Percentiles rank a stretch among this genome's conserved stretches.
These are phyloP conservation scores for Vairimorpha necatrix DNA, from an alignment of 371 early-diverging fungal genomes.

Conservation along the genomic window DNA sequence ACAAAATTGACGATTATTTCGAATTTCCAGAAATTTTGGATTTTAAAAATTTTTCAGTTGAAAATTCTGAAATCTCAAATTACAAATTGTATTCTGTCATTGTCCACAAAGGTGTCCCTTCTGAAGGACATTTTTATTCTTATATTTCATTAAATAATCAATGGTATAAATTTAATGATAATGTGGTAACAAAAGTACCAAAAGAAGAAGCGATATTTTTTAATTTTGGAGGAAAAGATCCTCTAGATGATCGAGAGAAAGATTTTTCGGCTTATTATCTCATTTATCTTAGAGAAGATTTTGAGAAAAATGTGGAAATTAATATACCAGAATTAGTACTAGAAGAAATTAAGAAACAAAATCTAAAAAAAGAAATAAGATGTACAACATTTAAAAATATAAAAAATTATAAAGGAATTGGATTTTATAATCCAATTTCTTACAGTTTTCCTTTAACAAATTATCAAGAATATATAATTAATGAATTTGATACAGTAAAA, in stretches of 20 bases:
- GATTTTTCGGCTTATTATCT: slow-evolving; percentile 61
- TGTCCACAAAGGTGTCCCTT: slow-evolving; percentile 87
- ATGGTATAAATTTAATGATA: slow-evolving; percentile 86
- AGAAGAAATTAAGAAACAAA: slow-evolving; percentile 3
- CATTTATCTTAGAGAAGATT: slow-evolving; percentile 54
- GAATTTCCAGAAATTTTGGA: slow-evolving; percentile 85
- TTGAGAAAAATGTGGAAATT: neutral
- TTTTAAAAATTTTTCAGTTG: slow-evolving; percentile 21
- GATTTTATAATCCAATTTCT: slow-evolving; percentile 19
- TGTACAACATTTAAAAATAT: slow-evolving; percentile 19
- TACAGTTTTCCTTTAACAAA: slow-evolving; percentile 27
- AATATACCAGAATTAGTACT: slow-evolving; percentile 1
- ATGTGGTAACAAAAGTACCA: slow-evolving; percentile 77
- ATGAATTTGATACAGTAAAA: slow-evolving; percentile 19
- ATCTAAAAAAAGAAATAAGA: slow-evolving; percentile 14
- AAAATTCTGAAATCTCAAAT: neutral
- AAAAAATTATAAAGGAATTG: slow-evolving; percentile 25
- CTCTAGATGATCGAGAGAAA: slow-evolving; percentile 49
- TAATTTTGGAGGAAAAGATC: slow-evolving; percentile 70
- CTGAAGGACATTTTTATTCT: slow-evolving; percentile 93
- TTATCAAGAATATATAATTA: slow-evolving; percentile 18
- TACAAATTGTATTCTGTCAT: slow-evolving; percentile 70
- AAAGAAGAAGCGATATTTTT: slow-evolving; percentile 77
- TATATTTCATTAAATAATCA: slow-evolving; percentile 72
- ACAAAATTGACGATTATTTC: slow-evolving; percentile 86